Evolutionary conservation across 1,284 basidiomycete genomes (phyloP).

Genomic region (Tilletia caries): DNA sequence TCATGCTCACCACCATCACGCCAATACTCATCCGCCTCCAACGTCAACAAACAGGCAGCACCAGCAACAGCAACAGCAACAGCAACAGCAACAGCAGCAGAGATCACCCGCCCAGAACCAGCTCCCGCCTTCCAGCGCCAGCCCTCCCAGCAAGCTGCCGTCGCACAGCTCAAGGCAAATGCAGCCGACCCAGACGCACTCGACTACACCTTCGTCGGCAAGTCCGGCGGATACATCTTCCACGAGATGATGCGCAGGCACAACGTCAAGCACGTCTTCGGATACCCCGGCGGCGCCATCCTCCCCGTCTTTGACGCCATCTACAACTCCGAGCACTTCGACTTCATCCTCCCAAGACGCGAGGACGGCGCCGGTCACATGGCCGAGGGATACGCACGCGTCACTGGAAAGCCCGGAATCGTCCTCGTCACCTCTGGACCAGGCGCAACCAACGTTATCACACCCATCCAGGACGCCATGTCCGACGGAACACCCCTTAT

Average conservation of each 20-base stretch:
- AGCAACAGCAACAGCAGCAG: slow-evolving; percentile 14
- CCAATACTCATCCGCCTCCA: neutral
- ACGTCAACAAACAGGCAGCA: slow-evolving; percentile 9
- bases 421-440: slow-evolving; percentile 97
- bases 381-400: slow-evolving; percentile 95
- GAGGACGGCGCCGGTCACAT: slow-evolving; percentile 99
- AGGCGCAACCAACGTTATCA: slow-evolving; percentile 95
- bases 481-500: slow-evolving; percentile 91
- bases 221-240: slow-evolving; percentile 95
- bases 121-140: slow-evolving; percentile 46
- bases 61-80: slow-evolving; percentile 12
- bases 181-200: slow-evolving; percentile 41
- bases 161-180: slow-evolving; percentile 23
- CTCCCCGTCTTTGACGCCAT: slow-evolving; percentile 98
- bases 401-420: slow-evolving; percentile 95
- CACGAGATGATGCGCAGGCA: slow-evolving; percentile 99
- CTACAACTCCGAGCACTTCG: slow-evolving; percentile 90
- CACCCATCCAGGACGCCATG: slow-evolving; percentile 95
- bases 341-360: slow-evolving; percentile 91
- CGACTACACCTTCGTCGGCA: slow-evolving; percentile 70
- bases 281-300: slow-evolving; percentile 96
- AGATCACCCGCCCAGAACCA: slow-evolving; percentile 33
- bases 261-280: slow-evolving; percentile 92
- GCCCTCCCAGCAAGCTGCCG: slow-evolving; percentile 22
- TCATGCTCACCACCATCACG: slow-evolving; percentile 17